Evolutionary conservation across 306 rosid species (phyloP).

Genomic region (Hippophae rhamnoides): DNA sequence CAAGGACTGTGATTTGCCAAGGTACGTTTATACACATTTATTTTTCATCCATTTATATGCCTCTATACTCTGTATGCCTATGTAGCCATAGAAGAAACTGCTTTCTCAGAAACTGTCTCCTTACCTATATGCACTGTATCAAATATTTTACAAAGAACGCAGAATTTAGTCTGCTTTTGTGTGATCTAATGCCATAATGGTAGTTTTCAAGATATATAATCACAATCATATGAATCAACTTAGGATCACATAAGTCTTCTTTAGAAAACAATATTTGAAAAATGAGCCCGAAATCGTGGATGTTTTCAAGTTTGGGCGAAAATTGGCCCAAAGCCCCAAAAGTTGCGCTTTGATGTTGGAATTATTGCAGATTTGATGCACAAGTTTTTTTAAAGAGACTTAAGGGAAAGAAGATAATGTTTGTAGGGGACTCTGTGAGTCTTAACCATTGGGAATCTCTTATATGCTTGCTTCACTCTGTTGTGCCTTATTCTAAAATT

Average conservation of each 20-base stretch:
- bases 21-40: conserved; percentile 16
- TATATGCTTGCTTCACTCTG: conserved; percentile 43
- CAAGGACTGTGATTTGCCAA: conserved; percentile 38
- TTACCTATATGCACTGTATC: too few relatives aligned
- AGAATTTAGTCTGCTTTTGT: too few relatives aligned
- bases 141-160: too few relatives aligned
- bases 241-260: too few relatives aligned
- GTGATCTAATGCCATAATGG: too few relatives aligned
- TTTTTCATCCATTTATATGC: neutral
- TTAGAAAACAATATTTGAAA: too few relatives aligned
- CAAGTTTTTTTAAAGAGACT: conserved; percentile 25
- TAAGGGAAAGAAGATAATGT: conserved; percentile 55
- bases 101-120: neutral
- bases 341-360: neutral
- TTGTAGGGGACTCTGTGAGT: conserved; percentile 58
- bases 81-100: neutral
- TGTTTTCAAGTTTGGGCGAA: too few relatives aligned
- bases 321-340: too few relatives aligned
- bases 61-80: neutral
- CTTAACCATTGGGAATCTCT: conserved; percentile 54
- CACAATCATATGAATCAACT: too few relatives aligned
- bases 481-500: conserved; percentile 25
- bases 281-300: too few relatives aligned
- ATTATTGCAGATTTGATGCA: conserved; percentile 41
- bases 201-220: too few relatives aligned